Base-by-base conservation (phyloP, 345 rosid genomes). In the Excoecaria cochinchinensis region DNA sequence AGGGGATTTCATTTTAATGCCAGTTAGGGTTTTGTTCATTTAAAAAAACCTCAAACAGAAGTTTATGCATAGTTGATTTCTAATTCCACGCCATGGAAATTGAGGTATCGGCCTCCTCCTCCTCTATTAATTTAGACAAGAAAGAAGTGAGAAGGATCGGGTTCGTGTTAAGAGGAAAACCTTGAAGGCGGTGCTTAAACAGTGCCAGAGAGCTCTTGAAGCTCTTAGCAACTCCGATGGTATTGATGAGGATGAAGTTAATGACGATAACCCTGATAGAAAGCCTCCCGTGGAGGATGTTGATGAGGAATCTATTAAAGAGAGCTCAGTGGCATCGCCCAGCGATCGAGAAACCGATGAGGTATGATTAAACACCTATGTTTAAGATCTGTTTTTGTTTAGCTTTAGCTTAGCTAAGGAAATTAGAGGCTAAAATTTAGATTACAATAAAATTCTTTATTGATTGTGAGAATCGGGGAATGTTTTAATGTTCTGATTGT, bases 201-300 rank as follows among this genome's bases (percentile, higher is more conserved):
- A 90, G 90, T 93, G 98, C 74, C 97, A 93, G 75, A 87, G 86
- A 84, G 93, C 99, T 81, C 88, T 95, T 46, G 91, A 91, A 78
- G 74, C 80, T 73, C 84, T 95, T 42, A 79, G 84, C 48, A 72
- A 82, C 36, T 66, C 72, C 66, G 87, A 75, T 46, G 80, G 13
- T 31, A 80, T 60, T 44, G 85, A 21, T 11, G 85, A 71, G 17
- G 75, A 76, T 50, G 88, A 79, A 1, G 83, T 40, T 14, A 84
- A 67, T 2, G 79, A 68, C 24, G 72, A 55, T 24, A 69, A 42
- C 10, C 77, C 50, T 0, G 79, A 51, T 19, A 78, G 6, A 77
- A n/a, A 56, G n/a, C n/a, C n/a, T n/a, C n/a, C n/a, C n/a, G n/a
- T n/a, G n/a, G n/a, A n/a, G n/a, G n/a, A n/a, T n/a, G 62, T 59